These are phyloP conservation scores for Cladobotryum protrusum DNA, from an alignment of 2,329 filamentous ascomycete species.

Conservation along the genomic window DNA sequence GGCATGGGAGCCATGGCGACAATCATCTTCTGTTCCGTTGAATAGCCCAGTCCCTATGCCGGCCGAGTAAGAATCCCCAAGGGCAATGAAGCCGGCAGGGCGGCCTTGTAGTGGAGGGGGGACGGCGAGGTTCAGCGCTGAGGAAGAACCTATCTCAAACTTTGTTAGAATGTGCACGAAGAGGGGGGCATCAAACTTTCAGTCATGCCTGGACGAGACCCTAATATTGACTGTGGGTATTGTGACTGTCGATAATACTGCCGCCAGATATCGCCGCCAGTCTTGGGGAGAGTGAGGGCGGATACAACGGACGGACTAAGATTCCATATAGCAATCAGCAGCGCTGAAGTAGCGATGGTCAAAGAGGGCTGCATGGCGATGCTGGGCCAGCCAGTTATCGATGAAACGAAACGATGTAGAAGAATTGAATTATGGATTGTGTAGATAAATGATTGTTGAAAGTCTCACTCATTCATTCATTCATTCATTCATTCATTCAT, in stretches of 20 bases:
- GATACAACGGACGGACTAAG: too few relatives aligned
- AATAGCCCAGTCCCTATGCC: slow-evolving; percentile 39
- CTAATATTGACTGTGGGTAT: background rate
- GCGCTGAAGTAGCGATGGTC: background rate
- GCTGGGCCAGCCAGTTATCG: too few relatives aligned
- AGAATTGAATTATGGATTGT: too few relatives aligned
- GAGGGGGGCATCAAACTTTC: background rate
- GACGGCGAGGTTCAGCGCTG: slow-evolving; percentile 1
- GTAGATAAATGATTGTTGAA: too few relatives aligned
- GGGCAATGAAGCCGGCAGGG: slow-evolving; percentile 33
- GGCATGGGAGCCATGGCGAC: slow-evolving; percentile 36
- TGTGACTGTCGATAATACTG: background rate
- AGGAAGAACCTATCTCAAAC: slow-evolving; percentile 1
- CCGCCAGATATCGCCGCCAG: background rate
- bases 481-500: too few relatives aligned
- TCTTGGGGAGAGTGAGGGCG: too few relatives aligned
- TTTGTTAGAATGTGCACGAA: background rate
- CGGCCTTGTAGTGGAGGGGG: too few relatives aligned
- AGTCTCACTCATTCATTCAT: too few relatives aligned
- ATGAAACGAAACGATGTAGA: too few relatives aligned
- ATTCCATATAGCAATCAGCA: background rate
- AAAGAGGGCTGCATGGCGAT: background rate
- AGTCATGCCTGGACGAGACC: slow-evolving; percentile 1
- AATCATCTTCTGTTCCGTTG: slow-evolving; percentile 34
- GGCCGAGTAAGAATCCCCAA: slow-evolving; percentile 43